Base-by-base conservation (phyloP, 2,329 filamentous ascomycete species). In the Mycocentrospora acerina region DNA sequence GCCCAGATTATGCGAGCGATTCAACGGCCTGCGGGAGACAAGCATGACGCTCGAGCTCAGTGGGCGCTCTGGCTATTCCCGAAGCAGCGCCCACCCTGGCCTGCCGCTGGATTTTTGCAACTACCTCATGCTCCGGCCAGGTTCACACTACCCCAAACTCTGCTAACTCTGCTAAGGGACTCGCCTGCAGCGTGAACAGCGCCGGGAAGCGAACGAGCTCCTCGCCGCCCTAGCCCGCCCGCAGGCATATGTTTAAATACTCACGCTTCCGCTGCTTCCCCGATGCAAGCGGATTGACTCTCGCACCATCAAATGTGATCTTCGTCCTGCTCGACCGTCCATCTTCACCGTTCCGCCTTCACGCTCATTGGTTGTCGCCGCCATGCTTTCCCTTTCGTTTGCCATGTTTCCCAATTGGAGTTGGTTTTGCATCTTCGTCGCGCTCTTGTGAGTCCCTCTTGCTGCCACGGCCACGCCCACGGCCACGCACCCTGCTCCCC, bases 161-260 rank as follows among this genome's bases (percentile, higher is more conserved):
- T 67, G 60, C 62, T 66, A 64, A 67, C 51, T 62, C 61, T 67
- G 60, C 62, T 66, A 64, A 67, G 51, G 57, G 53, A 56, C 51
- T 56, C 52, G 62, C 60, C 60, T 67, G 64, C 63, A 66, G 59
- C 60, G 64, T 62, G 59, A 63, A 58, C 60, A 61, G 57, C 56
- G 59, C 61, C 63, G 58, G 63, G 61, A 64, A 62, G 61, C 59
- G 63, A 65, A 65, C 46, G 57, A 66, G 64, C 51, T 52, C 42
- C 51, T 63, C 59, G 59, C 59, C 60, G 62, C 62, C 59, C 60
- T 62, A 60, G 55, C 55, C 55, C 49, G 53, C 60, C 57, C 58
- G 57, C 57, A 63, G 61, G 54, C 55, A 64, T 64, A 59, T 64
- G 62, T 64, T 66, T 66, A 56, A 61, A 63, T 67, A 67, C 64